A percentile compares a stretch with the other conserved stretches of the same genome.
Evolutionary conservation across 2,329 filamentous ascomycete genomes (phyloP).

Genomic region (Fusarium nisikadoi): DNA sequence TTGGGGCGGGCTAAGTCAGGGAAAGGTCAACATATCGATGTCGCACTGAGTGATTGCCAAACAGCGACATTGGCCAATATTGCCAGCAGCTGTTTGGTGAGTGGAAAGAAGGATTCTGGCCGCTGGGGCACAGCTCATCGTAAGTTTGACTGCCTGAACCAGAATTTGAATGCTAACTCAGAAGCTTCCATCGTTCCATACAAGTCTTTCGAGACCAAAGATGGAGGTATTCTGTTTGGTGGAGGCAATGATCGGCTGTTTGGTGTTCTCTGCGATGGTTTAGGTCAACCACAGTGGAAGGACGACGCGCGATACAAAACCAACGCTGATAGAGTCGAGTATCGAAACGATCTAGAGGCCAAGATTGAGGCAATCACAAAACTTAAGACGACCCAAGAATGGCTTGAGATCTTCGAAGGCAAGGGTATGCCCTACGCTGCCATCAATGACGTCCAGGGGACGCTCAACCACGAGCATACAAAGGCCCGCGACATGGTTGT

Average conservation of each 20-base stretch:
- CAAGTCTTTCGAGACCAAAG: slow-evolving; percentile 79
- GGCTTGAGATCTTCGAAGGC: slow-evolving; percentile 88
- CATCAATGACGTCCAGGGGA: slow-evolving; percentile 90
- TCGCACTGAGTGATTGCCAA: slow-evolving; percentile 91
- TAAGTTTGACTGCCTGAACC: slow-evolving; percentile 52
- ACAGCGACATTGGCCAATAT: slow-evolving; percentile 96
- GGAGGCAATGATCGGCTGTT: slow-evolving; percentile 80
- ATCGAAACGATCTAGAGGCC: slow-evolving; percentile 80
- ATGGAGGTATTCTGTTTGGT: slow-evolving; percentile 76
- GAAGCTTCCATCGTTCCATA: slow-evolving; percentile 97
- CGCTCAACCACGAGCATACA: slow-evolving; percentile 87
- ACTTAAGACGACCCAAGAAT: slow-evolving; percentile 85
- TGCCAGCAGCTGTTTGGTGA: slow-evolving; percentile 89
- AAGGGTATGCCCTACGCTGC: slow-evolving; percentile 92
- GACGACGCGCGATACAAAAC: slow-evolving; percentile 67
- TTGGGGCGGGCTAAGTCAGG: slow-evolving; percentile 79
- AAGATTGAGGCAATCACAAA: slow-evolving; percentile 81
- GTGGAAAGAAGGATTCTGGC: slow-evolving; percentile 85
- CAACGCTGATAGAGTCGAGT: slow-evolving; percentile 71
- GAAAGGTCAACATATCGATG: slow-evolving; percentile 91
- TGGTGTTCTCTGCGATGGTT: slow-evolving; percentile 68
- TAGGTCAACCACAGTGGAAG: slow-evolving; percentile 70
- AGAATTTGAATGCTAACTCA: not conserved
- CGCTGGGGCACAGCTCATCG: slow-evolving; percentile 97
- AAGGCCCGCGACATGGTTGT: slow-evolving; percentile 88